These are phyloP conservation scores for Eutrema japonicum DNA, from an alignment of 345 rosid species.

Conservation along the genomic window DNA sequence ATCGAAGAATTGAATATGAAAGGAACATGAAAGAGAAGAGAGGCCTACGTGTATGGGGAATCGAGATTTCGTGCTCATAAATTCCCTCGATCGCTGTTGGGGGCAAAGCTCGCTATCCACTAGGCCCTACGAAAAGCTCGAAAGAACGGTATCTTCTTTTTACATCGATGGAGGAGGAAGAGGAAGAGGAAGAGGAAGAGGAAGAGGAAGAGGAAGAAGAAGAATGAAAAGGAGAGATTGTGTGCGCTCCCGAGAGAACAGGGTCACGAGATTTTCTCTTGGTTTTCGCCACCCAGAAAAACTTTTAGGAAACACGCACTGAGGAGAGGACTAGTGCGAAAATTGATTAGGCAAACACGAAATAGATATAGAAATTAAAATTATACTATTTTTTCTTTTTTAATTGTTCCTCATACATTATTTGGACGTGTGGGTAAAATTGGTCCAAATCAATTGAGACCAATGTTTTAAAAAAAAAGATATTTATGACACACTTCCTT, in stretches of 20 bases:
- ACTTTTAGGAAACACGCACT: conserved; percentile 22
- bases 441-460: conserved; percentile 3
- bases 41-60: conserved; percentile 56
- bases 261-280: conserved; percentile 44
- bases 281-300: conserved; percentile 23
- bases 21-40: conserved; percentile 35
- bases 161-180: conserved; percentile 26
- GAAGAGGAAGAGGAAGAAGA: conserved; percentile 15
- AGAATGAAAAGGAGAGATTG: conserved; percentile 4
- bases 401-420: neutral
- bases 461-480: neutral
- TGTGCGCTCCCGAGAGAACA: conserved; percentile 37
- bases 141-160: neutral
- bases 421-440: neutral
- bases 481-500: neutral
- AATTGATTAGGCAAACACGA: neutral
- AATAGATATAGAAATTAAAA: neutral
- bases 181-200: too few species aligned
- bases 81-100: conserved; percentile 46
- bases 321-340: conserved; percentile 7
- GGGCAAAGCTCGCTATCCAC: conserved; percentile 39
- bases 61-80: conserved; percentile 88
- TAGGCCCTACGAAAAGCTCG: conserved; percentile 43
- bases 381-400: neutral
- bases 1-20: conserved; percentile 28